Percentiles rank a stretch among this genome's conserved stretches.
Conservation (phyloP, 306 rosid genomes). For the Medicago truncatula region DNA sequence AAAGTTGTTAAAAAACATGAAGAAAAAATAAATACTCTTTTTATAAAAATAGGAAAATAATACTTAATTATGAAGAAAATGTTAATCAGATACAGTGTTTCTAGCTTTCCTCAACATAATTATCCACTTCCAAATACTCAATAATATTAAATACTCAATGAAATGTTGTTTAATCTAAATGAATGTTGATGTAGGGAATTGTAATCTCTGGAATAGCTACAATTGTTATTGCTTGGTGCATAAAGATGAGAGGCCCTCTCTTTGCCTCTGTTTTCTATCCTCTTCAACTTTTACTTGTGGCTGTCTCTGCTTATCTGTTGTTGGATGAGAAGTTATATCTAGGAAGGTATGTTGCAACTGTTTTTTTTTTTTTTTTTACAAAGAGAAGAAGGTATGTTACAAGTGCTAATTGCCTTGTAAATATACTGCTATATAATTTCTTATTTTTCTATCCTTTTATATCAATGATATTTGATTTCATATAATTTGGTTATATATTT, state of each 20-base stretch:
- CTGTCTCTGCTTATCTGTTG: slow-evolving; percentile 34
- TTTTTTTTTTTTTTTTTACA: too few species aligned
- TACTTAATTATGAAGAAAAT: too few species aligned
- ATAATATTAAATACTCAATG: too few species aligned
- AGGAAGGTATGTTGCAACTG: too few species aligned
- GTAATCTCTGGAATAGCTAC: slow-evolving; percentile 38
- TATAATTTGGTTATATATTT: neutral
- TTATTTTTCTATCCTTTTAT: neutral
- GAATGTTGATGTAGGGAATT: slow-evolving; percentile 44
- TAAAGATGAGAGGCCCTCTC: slow-evolving; percentile 46
- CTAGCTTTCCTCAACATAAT: too few species aligned
- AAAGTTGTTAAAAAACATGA: too few species aligned
- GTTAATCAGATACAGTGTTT: too few species aligned
- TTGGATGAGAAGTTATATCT: slow-evolving; percentile 46
- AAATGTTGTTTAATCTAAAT: neutral
- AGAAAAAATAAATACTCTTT: too few species aligned
- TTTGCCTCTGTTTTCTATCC: slow-evolving; percentile 46
- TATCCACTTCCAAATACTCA: too few species aligned
- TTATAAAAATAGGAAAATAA: too few species aligned
- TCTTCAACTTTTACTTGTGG: slow-evolving; percentile 41
- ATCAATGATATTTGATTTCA: neutral
- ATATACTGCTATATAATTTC: neutral
- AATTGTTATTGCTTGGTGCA: slow-evolving; percentile 38
- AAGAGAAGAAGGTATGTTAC: too few species aligned
- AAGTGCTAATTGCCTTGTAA: neutral